These are phyloP conservation scores for Coniferiporia sulphurascens DNA, from an alignment of 1,284 basidiomycete species.

Conservation along the genomic window DNA sequence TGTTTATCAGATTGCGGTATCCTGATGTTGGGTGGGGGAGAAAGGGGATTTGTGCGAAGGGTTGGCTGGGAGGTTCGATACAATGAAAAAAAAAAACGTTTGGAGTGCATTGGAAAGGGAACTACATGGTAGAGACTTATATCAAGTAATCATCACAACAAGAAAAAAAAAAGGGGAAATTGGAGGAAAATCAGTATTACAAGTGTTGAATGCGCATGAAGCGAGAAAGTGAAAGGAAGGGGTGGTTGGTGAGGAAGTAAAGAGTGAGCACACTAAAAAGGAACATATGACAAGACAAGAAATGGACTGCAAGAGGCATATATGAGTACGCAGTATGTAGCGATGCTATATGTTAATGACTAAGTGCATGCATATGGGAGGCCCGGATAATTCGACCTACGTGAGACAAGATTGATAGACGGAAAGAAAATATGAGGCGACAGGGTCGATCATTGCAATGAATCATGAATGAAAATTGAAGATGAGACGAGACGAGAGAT, in stretches of 20 bases:
- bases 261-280: neutral
- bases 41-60: neutral
- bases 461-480: neutral
- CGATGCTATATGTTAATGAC: neutral
- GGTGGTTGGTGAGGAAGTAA: neutral
- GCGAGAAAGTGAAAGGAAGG: neutral
- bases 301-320: neutral
- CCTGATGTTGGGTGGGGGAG: neutral
- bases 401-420: neutral
- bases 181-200: neutral
- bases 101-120: neutral
- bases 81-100: neutral
- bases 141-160: neutral
- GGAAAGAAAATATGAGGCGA: neutral
- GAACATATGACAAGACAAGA: neutral
- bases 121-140: neutral
- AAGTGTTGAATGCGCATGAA: neutral
- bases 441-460: neutral
- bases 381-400: neutral
- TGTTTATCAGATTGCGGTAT: neutral
- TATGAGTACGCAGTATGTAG: neutral
- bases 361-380: neutral
- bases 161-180: neutral
- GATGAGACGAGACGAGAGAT: neutral
- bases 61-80: neutral